Base-by-base conservation (phyloP, 768 basidiomycete species). In the Russula virescens region DNA sequence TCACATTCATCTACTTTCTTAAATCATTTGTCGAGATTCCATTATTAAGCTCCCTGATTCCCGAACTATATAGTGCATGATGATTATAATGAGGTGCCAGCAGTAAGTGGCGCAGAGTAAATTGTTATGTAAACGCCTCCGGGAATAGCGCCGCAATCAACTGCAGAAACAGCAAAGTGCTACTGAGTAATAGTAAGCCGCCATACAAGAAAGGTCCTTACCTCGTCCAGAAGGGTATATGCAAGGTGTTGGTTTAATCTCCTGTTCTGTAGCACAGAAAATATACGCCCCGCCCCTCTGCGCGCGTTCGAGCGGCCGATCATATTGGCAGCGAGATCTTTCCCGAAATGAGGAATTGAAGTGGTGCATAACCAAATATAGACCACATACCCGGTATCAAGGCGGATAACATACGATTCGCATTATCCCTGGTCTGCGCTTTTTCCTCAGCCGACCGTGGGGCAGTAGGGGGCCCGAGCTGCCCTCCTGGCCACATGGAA, bases 291-390 rank as follows among this genome's bases (percentile, higher is more conserved):
- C 10, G 96, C 94, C 18, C 95, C 97, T 47, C 94, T 82, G 14
- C 94, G 84, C 19, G 96, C 94, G 71, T 99, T 98, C 3, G 91
- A 88, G 34, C 94, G 83, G n/a, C 97, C 97, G 67, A 98, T 98
- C 89, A 98, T 94, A 69, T 97, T 98, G 8, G 96, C 93, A 35
- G 92, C 94, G 56, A 98, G 75, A 70, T 98, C 96, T 97, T 50
- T 67, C 10, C 16, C 31, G 45, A 23, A 38, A 45, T 63, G 34
- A 0, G 53, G 23, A 42, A 52, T 25, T 28, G 16, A n/a, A 21
- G 14, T 4, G 14, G 48, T 7, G 7, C 14, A 52, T 5, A 23
- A 2, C 2, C 10, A 7, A 31, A 23, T 18, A 9, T 16, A 14
- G 26, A 9, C 68, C 34, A 55, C 71, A 55, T 60, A 94, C 95